Evolutionary conservation across 257 asterid species (phyloP).

Genomic region (Capsicum baccatum): DNA sequence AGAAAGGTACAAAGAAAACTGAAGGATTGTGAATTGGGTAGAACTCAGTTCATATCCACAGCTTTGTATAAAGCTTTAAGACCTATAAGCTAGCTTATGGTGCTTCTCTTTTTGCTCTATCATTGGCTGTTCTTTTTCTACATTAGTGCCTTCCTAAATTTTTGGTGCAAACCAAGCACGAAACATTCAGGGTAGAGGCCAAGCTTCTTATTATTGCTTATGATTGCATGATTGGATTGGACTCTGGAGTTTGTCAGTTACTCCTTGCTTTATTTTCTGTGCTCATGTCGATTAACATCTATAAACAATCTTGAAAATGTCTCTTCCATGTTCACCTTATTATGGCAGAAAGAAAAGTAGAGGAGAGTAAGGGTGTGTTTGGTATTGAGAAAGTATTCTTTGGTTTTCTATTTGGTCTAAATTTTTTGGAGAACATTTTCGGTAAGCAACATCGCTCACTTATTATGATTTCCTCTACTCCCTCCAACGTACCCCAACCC

Average conservation of each 20-base stretch:
- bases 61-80: neutral
- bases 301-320: neutral
- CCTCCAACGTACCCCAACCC: too few species aligned
- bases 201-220: neutral
- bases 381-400: too few species aligned
- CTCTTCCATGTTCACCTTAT: neutral
- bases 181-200: neutral
- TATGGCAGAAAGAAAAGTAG: neutral
- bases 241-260: neutral
- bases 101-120: neutral
- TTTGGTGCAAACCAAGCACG: conserved; percentile 24
- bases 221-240: neutral
- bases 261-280: neutral
- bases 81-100: neutral
- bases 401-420: too few species aligned
- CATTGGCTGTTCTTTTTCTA: neutral
- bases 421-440: too few species aligned
- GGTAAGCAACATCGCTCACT: too few species aligned
- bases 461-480: too few species aligned
- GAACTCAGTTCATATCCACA: neutral
- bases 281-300: neutral
- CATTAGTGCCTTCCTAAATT: neutral
- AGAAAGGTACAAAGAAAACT: neutral
- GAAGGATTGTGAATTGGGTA: neutral
- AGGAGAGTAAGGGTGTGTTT: too few species aligned